Base-by-base conservation (phyloP, 2,329 filamentous ascomycete genomes). In the Calonectria pteridis region DNA sequence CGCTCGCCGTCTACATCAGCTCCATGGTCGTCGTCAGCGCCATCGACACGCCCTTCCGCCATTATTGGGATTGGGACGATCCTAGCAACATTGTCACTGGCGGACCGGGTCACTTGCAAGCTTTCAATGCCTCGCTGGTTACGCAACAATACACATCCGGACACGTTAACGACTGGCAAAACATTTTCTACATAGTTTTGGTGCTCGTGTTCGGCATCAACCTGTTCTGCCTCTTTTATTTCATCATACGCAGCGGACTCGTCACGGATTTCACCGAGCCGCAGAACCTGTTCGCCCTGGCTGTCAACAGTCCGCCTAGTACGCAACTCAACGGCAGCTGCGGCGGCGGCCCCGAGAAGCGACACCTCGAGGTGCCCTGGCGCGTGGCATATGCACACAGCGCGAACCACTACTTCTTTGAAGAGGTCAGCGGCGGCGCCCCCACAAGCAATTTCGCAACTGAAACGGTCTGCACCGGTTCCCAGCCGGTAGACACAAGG, bases 201-300 rank as follows among this genome's bases (percentile, higher is more conserved):
- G 79, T 89, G 1, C 83, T 92, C 18, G 92, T 94, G 1, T 94
- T 95, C 78, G 75, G 90, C 29, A 90, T 94, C 78, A 95, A 94
- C 81, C 73, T 92, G 31, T 85, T 93, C 49, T 94, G 93, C 71
- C 84, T 95, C 0, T 79, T 85, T 2, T 95, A 95, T 83, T 82
- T 93, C 65, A 80, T 90, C 59, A 86, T 89, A 75, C 81, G 85
- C 7, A 85, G 86, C 0, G 90, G 91, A 0, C 88, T 94, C 28
- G 90, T 96, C 10, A 95, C 93, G 0, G 94, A 96, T 84, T 95
- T 94, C 80, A 94, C 92, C 0, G 94, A 96, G 79, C 93, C 94
- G 0, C 91, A 93, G 68, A 95, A 95, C 80, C 85, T 95, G 2
- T 95, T 96, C 78, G 87, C 91, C 0, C 84, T 95, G 0, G 93